Percentiles rank a stretch among this genome's conserved stretches.
phyloP scores from a whole-genome alignment of 805 yeast genomes.

The Pichia exigua region DNA sequence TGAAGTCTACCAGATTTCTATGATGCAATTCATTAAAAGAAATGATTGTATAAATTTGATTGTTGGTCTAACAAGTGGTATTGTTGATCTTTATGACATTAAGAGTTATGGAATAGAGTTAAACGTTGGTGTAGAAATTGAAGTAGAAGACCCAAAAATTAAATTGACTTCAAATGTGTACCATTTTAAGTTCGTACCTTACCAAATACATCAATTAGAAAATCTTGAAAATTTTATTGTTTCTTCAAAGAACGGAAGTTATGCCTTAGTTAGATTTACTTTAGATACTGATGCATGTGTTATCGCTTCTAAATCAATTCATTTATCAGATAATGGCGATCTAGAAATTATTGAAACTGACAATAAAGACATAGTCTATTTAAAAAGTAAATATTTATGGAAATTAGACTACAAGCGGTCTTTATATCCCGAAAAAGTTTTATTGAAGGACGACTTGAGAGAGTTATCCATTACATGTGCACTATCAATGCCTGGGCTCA shows the following conservation, averaged over 20 bases:
- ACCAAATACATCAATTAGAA: not conserved
- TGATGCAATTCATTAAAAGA: not conserved
- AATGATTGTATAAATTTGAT: not conserved
- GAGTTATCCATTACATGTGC: not conserved
- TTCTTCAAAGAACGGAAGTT: constrained; percentile 21
- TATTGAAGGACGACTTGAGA: constrained; percentile 15
- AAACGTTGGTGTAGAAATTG: not conserved
- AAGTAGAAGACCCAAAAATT: not conserved
- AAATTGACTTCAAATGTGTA: not conserved
- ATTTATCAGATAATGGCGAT: constrained; percentile 17
- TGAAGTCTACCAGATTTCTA: not conserved
- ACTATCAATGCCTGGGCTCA: not conserved
- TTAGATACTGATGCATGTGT: not conserved
- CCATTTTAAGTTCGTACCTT: not conserved
- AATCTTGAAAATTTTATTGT: constrained; percentile 7
- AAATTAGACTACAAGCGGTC: constrained; percentile 19
- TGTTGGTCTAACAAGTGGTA: not conserved
- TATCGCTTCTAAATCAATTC: not conserved
- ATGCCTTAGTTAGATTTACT: constrained; percentile 2
- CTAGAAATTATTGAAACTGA: constrained; percentile 12
- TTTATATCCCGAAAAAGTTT: constrained; percentile 20
- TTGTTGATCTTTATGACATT: not conserved
- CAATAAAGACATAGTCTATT: constrained; percentile 7
- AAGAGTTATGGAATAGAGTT: not conserved
- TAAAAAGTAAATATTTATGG: constrained; percentile 24